A percentile compares a stretch with the other conserved stretches of the same genome.
These are phyloP conservation scores for Phanerochaete sordida DNA, from an alignment of 768 basidiomycete species.

Conservation along the genomic window DNA sequence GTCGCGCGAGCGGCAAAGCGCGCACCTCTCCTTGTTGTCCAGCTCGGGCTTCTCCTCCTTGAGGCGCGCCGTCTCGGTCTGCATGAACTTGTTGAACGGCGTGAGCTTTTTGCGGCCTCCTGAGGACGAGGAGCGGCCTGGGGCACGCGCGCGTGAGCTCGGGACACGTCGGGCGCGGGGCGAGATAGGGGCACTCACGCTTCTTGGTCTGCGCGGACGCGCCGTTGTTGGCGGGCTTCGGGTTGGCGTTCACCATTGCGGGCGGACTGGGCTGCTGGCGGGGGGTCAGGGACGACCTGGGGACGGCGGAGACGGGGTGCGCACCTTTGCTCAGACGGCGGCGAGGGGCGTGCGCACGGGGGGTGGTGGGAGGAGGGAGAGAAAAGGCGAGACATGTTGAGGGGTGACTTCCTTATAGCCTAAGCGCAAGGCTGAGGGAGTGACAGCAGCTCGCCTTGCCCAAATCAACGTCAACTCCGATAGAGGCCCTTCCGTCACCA, in stretches of 20 bases:
- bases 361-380: slow-evolving; percentile 23
- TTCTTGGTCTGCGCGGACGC: slow-evolving; percentile 15
- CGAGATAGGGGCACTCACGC: slow-evolving; percentile 18
- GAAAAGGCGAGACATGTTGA: slow-evolving; percentile 22
- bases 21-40: slow-evolving; percentile 70
- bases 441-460: slow-evolving; percentile 11
- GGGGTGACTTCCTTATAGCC: slow-evolving; percentile 18
- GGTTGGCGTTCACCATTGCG: slow-evolving; percentile 9
- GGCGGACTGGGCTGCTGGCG: background rate
- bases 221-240: slow-evolving; percentile 11
- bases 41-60: slow-evolving; percentile 74
- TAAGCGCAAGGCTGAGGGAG: slow-evolving; percentile 3
- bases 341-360: slow-evolving; percentile 12
- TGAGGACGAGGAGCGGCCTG: slow-evolving; percentile 9
- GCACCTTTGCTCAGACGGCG: slow-evolving; percentile 1
- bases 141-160: background rate
- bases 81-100: slow-evolving; percentile 79
- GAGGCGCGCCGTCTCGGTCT: slow-evolving; percentile 74
- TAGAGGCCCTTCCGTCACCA: slow-evolving; percentile 18
- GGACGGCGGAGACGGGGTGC: background rate
- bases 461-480: slow-evolving; percentile 20
- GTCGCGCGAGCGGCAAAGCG: background rate
- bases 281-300: background rate
- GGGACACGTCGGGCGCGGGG: background rate
- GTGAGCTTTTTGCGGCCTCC: slow-evolving; percentile 60